A percentile compares a stretch with the other conserved stretches of the same genome.
Conservation (phyloP, 1,284 basidiomycete genomes). For the Microbotryum intermedium region DNA sequence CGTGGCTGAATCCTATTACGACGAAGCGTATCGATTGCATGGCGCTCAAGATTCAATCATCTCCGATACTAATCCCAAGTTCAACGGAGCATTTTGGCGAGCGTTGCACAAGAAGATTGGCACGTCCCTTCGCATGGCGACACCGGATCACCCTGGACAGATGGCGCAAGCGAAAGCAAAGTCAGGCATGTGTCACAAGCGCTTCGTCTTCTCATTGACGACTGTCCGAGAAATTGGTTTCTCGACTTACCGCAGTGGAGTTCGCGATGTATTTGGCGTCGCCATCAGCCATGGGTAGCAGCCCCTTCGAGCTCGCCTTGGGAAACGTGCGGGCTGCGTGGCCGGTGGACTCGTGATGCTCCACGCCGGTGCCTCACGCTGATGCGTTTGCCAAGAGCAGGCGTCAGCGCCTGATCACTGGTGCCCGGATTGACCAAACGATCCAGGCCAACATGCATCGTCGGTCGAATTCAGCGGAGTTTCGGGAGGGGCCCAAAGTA, state of each 20-base stretch:
- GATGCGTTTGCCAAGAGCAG: not conserved
- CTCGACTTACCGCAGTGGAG: not conserved
- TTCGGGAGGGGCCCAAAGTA: too few species aligned
- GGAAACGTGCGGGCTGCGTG: constrained; percentile 2
- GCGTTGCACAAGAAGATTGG: constrained; percentile 39
- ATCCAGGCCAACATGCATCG: not conserved
- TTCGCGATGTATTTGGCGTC: constrained; percentile 1
- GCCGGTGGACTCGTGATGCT: not conserved
- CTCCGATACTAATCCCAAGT: constrained; percentile 43
- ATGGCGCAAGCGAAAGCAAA: constrained; percentile 32
- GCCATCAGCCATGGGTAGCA: not conserved
- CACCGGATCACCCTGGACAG: constrained; percentile 33
- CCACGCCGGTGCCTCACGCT: not conserved
- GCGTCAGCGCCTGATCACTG: constrained; percentile 3
- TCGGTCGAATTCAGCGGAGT: too few species aligned
- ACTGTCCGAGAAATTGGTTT: constrained; percentile 21
- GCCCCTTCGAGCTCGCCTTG: constrained; percentile 3
- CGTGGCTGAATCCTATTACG: not conserved
- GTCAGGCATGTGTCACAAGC: constrained; percentile 30
- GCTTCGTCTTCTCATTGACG: constrained; percentile 13
- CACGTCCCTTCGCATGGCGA: constrained; percentile 35
- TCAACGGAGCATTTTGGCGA: constrained; percentile 45
- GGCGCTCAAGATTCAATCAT: constrained; percentile 41
- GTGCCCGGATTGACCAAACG: not conserved
- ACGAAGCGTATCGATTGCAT: not conserved